A percentile compares a stretch with the other conserved stretches of the same genome.
Conservation (phyloP, 2,329 filamentous ascomycete species). For the Verticillium dahliae region DNA sequence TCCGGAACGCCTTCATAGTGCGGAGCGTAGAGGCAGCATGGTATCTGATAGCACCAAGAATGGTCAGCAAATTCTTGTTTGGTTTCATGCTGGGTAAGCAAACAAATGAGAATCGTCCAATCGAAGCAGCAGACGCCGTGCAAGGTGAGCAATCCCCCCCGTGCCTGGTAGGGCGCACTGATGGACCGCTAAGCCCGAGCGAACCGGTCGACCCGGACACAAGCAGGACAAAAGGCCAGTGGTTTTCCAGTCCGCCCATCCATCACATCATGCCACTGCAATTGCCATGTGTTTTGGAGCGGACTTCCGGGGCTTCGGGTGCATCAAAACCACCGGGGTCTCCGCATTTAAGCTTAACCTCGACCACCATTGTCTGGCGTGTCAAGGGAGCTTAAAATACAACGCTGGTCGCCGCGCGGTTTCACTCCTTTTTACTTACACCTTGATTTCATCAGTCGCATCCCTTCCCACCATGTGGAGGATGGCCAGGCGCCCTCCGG, state of each 20-base stretch:
- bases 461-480: slow-evolving; percentile 56
- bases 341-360: slow-evolving; percentile 1
- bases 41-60: slow-evolving; percentile 37
- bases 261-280: slow-evolving; percentile 1
- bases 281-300: slow-evolving; percentile 43
- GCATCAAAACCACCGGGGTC: slow-evolving; percentile 8
- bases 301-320: slow-evolving; percentile 87
- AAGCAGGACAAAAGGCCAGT: background rate
- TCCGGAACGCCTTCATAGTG: slow-evolving; percentile 54
- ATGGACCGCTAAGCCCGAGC: background rate
- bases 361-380: background rate
- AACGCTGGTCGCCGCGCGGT: background rate
- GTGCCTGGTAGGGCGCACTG: background rate
- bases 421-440: slow-evolving; percentile 29
- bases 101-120: background rate
- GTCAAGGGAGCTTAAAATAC: slow-evolving; percentile 3
- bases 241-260: background rate
- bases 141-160: background rate
- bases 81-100: background rate
- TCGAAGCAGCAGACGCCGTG: background rate
- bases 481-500: slow-evolving; percentile 52
- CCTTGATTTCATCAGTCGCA: slow-evolving; percentile 52
- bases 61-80: slow-evolving; percentile 17
- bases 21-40: slow-evolving; percentile 46
- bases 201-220: background rate